Conservation (phyloP, 805 yeast genomes). For the Danielia oregonensis region DNA sequence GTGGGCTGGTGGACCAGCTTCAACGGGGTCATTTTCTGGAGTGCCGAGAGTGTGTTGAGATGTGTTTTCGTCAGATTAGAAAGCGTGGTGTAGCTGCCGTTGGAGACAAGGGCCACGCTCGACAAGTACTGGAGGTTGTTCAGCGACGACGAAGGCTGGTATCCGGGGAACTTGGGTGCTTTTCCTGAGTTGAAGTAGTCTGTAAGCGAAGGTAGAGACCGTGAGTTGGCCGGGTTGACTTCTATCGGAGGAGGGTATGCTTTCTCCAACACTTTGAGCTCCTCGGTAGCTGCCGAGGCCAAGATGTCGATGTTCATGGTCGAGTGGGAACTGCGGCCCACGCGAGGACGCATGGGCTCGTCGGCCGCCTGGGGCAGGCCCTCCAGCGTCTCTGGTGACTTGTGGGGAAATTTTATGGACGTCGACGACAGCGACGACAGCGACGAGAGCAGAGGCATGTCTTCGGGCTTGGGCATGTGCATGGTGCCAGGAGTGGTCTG, state of each 20-base stretch:
- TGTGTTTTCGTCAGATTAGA: slow-evolving; percentile 24
- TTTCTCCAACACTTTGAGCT: slow-evolving; percentile 40
- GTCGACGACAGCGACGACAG: background rate
- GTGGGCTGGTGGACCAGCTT: slow-evolving; percentile 15
- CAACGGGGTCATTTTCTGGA: slow-evolving; percentile 59
- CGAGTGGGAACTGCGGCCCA: slow-evolving; percentile 2
- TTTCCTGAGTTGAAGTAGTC: slow-evolving; percentile 38
- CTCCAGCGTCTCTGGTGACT: background rate
- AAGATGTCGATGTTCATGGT: slow-evolving; percentile 46
- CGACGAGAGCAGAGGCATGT: background rate
- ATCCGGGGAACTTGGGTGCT: slow-evolving; percentile 7
- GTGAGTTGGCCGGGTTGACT: slow-evolving; percentile 29
- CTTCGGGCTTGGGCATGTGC: background rate
- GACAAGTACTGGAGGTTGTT: slow-evolving; percentile 30
- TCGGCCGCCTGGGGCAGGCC: slow-evolving; percentile 3
- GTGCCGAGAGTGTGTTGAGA: slow-evolving; percentile 40
- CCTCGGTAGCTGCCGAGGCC: slow-evolving; percentile 55
- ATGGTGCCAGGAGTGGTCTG: background rate
- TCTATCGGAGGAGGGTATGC: slow-evolving; percentile 5
- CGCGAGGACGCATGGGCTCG: slow-evolving; percentile 3
- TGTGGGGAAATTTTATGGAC: background rate
- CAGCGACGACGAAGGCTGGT: slow-evolving; percentile 14
- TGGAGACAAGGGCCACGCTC: slow-evolving; percentile 36
- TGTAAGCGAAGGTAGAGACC: slow-evolving; percentile 49
- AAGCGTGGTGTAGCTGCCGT: slow-evolving; percentile 14